phyloP scores from a whole-genome alignment of 345 rosid species.

The Geranium rotundifolium region DNA sequence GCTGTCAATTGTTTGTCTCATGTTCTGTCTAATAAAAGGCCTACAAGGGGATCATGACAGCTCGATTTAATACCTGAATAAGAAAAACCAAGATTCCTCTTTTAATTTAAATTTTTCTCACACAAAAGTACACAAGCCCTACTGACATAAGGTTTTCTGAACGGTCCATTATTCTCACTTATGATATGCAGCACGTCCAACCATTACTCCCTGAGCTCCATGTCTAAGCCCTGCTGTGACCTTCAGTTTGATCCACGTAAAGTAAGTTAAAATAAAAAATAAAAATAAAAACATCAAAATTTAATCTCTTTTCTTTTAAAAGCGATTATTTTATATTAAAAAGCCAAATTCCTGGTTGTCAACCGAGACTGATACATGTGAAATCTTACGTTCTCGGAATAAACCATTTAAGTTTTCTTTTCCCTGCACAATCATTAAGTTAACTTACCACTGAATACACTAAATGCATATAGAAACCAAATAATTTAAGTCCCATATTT shows the following conservation, averaged over 20 bases:
- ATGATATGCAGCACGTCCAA: constrained; percentile 88
- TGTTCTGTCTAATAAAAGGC: too few relatives aligned
- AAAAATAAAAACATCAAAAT: constrained; percentile 1
- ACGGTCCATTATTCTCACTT: constrained; percentile 37
- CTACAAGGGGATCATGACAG: not conserved
- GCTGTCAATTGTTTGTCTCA: too few relatives aligned
- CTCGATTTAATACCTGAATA: not conserved
- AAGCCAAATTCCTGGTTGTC: not conserved
- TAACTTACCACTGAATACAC: too few relatives aligned
- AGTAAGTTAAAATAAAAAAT: not conserved
- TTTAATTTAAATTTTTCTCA: not conserved
- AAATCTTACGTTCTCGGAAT: not conserved
- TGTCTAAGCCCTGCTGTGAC: constrained; percentile 59
- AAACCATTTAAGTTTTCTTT: too few relatives aligned
- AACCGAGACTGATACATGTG: not conserved
- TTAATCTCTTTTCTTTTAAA: not conserved
- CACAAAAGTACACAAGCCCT: not conserved
- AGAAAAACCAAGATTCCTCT: not conserved
- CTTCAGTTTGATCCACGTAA: constrained; percentile 22
- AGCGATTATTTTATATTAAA: too few relatives aligned
- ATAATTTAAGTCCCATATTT: not conserved
- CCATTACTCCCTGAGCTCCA: constrained; percentile 96
- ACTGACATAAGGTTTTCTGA: not conserved
- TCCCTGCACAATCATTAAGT: too few relatives aligned
- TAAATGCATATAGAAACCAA: not conserved